Evolutionary conservation across 495 filamentous ascomycete genomes (phyloP).

Genomic region (Penicillium steckii): DNA sequence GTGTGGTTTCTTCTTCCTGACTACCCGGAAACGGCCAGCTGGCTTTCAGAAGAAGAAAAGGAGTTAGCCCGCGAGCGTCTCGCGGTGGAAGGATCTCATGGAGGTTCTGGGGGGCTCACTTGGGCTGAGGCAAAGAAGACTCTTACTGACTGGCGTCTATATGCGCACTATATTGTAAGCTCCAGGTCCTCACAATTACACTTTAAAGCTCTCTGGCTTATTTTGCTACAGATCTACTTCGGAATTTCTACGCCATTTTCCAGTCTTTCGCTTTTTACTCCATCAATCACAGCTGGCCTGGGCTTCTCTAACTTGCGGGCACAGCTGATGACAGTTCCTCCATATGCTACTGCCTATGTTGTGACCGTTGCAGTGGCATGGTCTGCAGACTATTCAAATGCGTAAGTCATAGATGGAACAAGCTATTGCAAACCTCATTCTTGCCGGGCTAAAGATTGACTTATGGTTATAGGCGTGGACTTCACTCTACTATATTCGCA

Average conservation of each 20-base stretch:
- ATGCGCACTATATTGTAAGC: slow-evolving; percentile 50
- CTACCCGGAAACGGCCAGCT: slow-evolving; percentile 55
- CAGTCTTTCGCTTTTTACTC: slow-evolving; percentile 63
- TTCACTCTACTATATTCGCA: slow-evolving; percentile 54
- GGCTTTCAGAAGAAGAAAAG: slow-evolving; percentile 50
- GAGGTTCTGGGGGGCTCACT: slow-evolving; percentile 46
- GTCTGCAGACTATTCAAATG: slow-evolving; percentile 64
- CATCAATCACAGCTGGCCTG: slow-evolving; percentile 61
- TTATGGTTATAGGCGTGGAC: slow-evolving; percentile 36
- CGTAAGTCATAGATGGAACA: slow-evolving; percentile 17
- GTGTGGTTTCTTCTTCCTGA: slow-evolving; percentile 62
- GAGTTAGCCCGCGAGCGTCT: slow-evolving; percentile 52
- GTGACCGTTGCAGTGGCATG: slow-evolving; percentile 53
- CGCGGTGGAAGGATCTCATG: slow-evolving; percentile 52
- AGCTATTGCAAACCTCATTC: not conserved
- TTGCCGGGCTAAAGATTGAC: not conserved
- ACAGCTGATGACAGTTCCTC: slow-evolving; percentile 71
- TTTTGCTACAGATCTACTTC: slow-evolving; percentile 55
- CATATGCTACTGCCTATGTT: slow-evolving; percentile 63
- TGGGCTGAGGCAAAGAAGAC: slow-evolving; percentile 57
- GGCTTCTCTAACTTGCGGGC: slow-evolving; percentile 57
- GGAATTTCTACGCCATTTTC: slow-evolving; percentile 61
- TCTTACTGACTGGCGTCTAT: slow-evolving; percentile 58
- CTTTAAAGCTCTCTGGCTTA: not conserved
- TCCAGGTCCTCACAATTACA: not conserved